These are phyloP conservation scores for Phytophthora hybrid DNA, from an alignment of 352 stramenopile species.

Conservation along the genomic window DNA sequence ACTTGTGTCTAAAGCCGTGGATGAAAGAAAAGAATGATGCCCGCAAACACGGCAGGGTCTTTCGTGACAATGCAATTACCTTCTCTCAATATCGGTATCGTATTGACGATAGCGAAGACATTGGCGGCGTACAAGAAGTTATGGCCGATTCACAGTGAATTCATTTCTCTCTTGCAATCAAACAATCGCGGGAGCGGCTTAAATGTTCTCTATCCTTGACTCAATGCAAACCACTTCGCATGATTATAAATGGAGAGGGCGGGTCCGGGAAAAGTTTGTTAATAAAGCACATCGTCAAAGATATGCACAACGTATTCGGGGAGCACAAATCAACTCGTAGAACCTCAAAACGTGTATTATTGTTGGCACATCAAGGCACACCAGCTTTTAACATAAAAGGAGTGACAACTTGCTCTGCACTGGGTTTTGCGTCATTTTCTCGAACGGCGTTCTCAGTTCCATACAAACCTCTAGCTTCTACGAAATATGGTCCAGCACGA, in stretches of 20 bases:
- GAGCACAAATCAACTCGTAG: neutral
- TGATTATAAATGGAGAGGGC: too few species aligned
- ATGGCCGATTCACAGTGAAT: slow-evolving; percentile 8
- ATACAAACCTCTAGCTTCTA: neutral
- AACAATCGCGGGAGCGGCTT: neutral
- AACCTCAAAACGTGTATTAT: neutral
- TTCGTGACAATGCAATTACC: neutral
- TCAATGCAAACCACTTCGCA: too few species aligned
- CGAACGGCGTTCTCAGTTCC: neutral
- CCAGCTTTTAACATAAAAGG: slow-evolving; percentile 13
- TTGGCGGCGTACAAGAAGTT: neutral
- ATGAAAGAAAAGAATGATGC: neutral
- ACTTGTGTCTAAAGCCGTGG: neutral
- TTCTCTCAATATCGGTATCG: neutral
- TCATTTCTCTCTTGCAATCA: neutral
- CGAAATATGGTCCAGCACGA: neutral
- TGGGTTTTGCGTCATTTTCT: neutral
- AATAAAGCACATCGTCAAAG: neutral
- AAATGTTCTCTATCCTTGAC: too few species aligned
- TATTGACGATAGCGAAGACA: slow-evolving; percentile 8
- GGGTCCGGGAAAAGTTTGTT: too few species aligned
- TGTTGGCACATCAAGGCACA: slow-evolving; percentile 5
- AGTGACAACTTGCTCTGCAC: neutral
- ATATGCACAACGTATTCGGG: neutral
- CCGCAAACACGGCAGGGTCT: too few species aligned